A percentile compares a stretch with the other conserved stretches of the same genome.
Evolutionary conservation across 78 protist species (phyloP).

Genomic region (Fonticula alba): DNA sequence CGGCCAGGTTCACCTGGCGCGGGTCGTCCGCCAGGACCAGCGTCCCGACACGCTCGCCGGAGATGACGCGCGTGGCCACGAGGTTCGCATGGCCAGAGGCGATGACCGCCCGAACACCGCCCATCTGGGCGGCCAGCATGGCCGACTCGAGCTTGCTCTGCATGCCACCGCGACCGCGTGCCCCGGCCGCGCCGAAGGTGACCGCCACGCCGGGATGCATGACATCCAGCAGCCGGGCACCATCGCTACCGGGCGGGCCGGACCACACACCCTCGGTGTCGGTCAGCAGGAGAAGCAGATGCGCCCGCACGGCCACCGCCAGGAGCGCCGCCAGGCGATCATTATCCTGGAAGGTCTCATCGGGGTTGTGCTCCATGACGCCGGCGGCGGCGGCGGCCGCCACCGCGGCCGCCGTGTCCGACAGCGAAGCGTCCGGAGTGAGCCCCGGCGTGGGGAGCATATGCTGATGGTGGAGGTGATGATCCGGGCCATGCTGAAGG

Average conservation of each 20-base stretch:
- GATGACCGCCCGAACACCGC: conserved; percentile 18
- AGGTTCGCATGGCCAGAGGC: too few species aligned
- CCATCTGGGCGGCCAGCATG: conserved; percentile 1
- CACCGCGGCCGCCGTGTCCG: background rate
- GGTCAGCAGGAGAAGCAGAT: conserved; percentile 25
- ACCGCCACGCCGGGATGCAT: background rate
- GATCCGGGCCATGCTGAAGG: too few species aligned
- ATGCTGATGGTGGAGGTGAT: too few species aligned
- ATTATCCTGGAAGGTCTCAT: conserved; percentile 21
- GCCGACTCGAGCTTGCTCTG: conserved; percentile 27
- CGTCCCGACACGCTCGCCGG: conserved; percentile 21
- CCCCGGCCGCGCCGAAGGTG: conserved; percentile 8
- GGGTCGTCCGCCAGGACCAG: background rate
- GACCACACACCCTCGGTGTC: conserved; percentile 34
- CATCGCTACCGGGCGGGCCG: conserved; percentile 3
- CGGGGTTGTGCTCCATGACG: too few species aligned
- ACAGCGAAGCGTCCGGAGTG: too few species aligned
- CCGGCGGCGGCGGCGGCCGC: background rate
- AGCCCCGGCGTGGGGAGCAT: too few species aligned
- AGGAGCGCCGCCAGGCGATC: conserved; percentile 28
- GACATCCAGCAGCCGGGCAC: background rate
- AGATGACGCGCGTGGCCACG: conserved; percentile 2
- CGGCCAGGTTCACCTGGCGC: background rate
- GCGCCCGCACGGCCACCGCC: conserved; percentile 14
- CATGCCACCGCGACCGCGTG: conserved; percentile 41